Conservation (phyloP, 2,329 filamentous ascomycete species). For the Epichloe sylvatica region DNA sequence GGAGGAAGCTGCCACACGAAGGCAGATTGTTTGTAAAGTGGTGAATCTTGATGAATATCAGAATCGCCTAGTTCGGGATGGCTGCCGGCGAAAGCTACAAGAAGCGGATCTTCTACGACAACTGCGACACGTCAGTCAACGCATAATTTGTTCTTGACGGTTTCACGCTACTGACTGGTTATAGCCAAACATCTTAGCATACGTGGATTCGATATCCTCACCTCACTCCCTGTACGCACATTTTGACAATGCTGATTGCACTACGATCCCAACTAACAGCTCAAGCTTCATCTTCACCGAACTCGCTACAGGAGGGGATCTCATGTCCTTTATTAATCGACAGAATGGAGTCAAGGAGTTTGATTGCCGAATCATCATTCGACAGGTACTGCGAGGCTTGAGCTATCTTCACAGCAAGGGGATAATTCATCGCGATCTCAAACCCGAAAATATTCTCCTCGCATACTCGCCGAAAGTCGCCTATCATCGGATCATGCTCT, state of each 20-base stretch:
- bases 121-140: conserved; percentile 35
- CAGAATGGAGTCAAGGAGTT: conserved; percentile 21
- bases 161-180: conserved; percentile 7
- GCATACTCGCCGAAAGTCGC: conserved; percentile 28
- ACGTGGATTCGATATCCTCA: conserved; percentile 37
- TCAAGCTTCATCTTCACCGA: conserved; percentile 42
- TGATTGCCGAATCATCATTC: conserved; percentile 30
- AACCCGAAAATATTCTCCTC: conserved; percentile 40
- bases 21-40: conserved; percentile 57
- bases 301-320: conserved; percentile 39
- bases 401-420: conserved; percentile 34
- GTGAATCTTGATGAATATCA: conserved; percentile 31
- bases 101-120: conserved; percentile 40
- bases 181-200: conserved; percentile 41
- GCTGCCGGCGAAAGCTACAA: conserved; percentile 26
- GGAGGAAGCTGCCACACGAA: conserved; percentile 33
- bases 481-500: conserved; percentile 33
- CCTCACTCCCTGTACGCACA: conserved; percentile 29
- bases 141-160: neutral
- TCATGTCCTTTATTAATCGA: conserved; percentile 33
- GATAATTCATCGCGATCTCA: conserved; percentile 39
- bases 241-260: neutral
- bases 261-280: conserved; percentile 1
- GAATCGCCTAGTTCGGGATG: conserved; percentile 13
- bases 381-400: conserved; percentile 33